Conservation (phyloP, 2,329 filamentous ascomycete genomes). For the Pseudogymnoascus sp. region DNA sequence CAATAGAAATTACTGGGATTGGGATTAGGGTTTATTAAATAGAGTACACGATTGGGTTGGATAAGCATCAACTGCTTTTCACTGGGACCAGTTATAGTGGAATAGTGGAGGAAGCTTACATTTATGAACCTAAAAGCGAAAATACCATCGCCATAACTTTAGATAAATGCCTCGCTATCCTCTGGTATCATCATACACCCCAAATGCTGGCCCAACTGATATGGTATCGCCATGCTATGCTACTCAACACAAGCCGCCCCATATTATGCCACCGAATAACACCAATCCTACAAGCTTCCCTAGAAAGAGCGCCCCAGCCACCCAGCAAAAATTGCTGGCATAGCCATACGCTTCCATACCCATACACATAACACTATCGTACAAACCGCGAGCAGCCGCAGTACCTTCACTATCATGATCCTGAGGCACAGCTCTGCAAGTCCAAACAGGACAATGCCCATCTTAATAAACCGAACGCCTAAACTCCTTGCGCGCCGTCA, state of each 20-base stretch:
- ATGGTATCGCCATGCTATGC: neutral
- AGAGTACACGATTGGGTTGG: neutral
- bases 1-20: neutral
- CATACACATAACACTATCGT: constrained; percentile 11
- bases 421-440: constrained; percentile 10
- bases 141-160: neutral
- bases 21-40: neutral
- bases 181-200: constrained; percentile 6
- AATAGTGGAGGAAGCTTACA: neutral
- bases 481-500: constrained; percentile 19
- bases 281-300: neutral
- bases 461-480: constrained; percentile 11
- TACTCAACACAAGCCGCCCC: neutral
- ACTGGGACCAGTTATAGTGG: neutral
- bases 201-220: neutral
- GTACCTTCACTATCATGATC: constrained; percentile 8
- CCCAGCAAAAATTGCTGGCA: constrained; percentile 1
- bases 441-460: constrained; percentile 8
- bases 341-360: constrained; percentile 10
- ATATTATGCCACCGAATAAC: constrained; percentile 4
- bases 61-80: constrained; percentile 6
- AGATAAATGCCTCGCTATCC: neutral
- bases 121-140: constrained; percentile 1
- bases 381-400: constrained; percentile 1
- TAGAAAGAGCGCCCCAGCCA: constrained; percentile 1